phyloP scores from a whole-genome alignment of 2,329 filamentous ascomycete genomes.

The Bipolaris cookei region DNA sequence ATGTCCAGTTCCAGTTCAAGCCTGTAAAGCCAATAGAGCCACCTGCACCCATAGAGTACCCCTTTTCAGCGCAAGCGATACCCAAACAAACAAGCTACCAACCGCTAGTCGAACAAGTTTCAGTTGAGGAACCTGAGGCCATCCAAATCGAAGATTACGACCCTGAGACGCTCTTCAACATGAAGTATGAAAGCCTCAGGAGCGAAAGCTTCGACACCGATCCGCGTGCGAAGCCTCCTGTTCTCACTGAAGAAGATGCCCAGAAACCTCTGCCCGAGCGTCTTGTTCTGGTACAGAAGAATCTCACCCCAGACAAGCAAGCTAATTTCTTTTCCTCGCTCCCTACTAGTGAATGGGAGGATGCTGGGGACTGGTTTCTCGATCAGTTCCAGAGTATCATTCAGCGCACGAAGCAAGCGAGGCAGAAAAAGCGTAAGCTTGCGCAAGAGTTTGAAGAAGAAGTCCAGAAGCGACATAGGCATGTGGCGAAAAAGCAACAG shows the following conservation, averaged over 20 bases:
- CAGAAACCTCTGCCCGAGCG: conserved; percentile 40
- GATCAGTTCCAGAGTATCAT: conserved; percentile 61
- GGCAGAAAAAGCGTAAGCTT: conserved; percentile 61
- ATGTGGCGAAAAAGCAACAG: conserved; percentile 57
- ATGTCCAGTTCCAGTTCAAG: conserved; percentile 1
- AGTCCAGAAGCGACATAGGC: conserved; percentile 59
- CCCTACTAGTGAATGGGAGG: conserved; percentile 64
- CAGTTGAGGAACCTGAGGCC: conserved; percentile 12
- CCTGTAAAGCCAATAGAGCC: conserved; percentile 8
- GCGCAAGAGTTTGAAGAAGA: conserved; percentile 62
- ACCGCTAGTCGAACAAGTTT: conserved; percentile 13
- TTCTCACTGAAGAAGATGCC: conserved; percentile 33
- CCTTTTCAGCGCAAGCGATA: conserved; percentile 7
- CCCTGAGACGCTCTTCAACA: conserved; percentile 51
- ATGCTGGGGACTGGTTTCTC: conserved; percentile 66
- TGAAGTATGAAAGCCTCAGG: conserved; percentile 57
- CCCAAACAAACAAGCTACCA: conserved; percentile 15
- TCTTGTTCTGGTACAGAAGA: conserved; percentile 33
- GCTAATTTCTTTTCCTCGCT: conserved; percentile 60
- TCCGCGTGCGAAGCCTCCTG: conserved; percentile 27
- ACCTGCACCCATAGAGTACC: not conserved
- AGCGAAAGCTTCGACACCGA: conserved; percentile 57
- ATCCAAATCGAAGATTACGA: conserved; percentile 54
- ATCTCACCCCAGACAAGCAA: conserved; percentile 48
- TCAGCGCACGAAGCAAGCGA: conserved; percentile 58